Evolutionary conservation across 2,329 filamentous ascomycete genomes (phyloP).

Genomic region (Dactylellina leptospora): DNA sequence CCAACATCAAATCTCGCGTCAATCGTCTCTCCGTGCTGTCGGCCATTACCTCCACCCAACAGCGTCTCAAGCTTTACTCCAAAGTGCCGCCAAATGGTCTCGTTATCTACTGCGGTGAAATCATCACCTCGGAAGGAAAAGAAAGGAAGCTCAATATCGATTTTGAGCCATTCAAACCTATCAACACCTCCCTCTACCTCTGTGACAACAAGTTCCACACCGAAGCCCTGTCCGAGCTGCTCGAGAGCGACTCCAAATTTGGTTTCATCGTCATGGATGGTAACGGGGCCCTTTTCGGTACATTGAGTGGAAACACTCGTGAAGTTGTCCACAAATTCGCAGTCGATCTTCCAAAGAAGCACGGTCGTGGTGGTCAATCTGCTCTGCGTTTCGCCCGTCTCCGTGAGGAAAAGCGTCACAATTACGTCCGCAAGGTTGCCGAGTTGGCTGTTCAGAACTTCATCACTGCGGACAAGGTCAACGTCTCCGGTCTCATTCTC

Average conservation of each 20-base stretch:
- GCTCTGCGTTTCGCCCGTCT: slow-evolving; percentile 99
- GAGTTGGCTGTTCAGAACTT: slow-evolving; percentile 98
- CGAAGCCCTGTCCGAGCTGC: slow-evolving; percentile 92
- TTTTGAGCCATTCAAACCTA: slow-evolving; percentile 99
- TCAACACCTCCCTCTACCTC: slow-evolving; percentile 98
- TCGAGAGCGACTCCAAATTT: slow-evolving; percentile 99
- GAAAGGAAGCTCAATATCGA: slow-evolving; percentile 99
- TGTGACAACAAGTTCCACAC: slow-evolving; percentile 99
- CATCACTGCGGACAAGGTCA: slow-evolving; percentile 98
- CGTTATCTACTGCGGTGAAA: slow-evolving; percentile 99
- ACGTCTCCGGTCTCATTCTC: slow-evolving; percentile 92
- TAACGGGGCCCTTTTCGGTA: slow-evolving; percentile 97
- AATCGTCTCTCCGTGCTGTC: slow-evolving; percentile 98
- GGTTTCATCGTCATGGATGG: slow-evolving; percentile 99
- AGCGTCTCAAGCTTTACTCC: slow-evolving; percentile 98
- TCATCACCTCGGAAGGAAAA: slow-evolving; percentile 97
- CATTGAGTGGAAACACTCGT: slow-evolving; percentile 94
- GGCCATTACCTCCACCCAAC: slow-evolving; percentile 98
- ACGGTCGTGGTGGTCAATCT: slow-evolving; percentile 99
- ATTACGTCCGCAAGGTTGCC: slow-evolving; percentile 98
- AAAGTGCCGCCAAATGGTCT: slow-evolving; percentile 98
- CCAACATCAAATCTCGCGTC: slow-evolving; percentile 99
- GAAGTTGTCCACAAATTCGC: slow-evolving; percentile 98
- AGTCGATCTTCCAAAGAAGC: slow-evolving; percentile 99
- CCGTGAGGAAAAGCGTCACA: slow-evolving; percentile 99